Base-by-base conservation (phyloP, 768 basidiomycete genomes). In the Suillus cothurnatus region DNA sequence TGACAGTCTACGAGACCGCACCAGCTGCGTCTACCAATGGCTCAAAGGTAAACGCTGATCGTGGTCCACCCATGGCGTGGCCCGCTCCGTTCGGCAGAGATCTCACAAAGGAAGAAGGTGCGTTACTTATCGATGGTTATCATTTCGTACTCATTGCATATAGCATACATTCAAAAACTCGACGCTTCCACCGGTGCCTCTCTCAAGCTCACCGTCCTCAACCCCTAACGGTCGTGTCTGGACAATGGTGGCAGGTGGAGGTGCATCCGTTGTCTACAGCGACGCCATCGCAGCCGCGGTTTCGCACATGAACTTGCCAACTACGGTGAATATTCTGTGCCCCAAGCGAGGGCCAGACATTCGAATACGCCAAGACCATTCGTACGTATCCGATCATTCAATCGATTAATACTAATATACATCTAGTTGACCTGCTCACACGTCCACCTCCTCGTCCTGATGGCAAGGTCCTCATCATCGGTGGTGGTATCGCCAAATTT, bases 401-500 rank as follows among this genome's bases (percentile, higher is more conserved):
- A 49, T 50, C 38, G 34, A 23, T 52, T 56, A 26, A 64, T 72
- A 8, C 34, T 66, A 68, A 57, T 3, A 56, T 2, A 23, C 11
- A 23, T 55, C 34, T 55, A 88, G 92, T 99, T 74, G 96, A 98
- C 78, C 82, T 99, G 67, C 94, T 99, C 78, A 97, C 94, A 49
- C 95, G 96, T 65, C 95, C 96, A 55, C 80, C 84, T 28, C 89
- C 92, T 57, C 84, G 87, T 71, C 83, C 90, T 61, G 81, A 97
- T 58, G 97, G 97, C 84, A 99, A 99, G 82, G 88, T 99, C 77
- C 91, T 99, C 79, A 98, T 99, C 86, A 97, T 99, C 70, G 97
- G 97, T 79, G 97, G 97, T 80, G 97, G 97, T 82, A 97, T 97
- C 68, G 97, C 97, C 97, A 83, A 99, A 99, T 88, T 99, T 99